These are phyloP conservation scores for Erythrophleum ivorense DNA, from an alignment of 331 rosid genomes.

Conservation along the genomic window DNA sequence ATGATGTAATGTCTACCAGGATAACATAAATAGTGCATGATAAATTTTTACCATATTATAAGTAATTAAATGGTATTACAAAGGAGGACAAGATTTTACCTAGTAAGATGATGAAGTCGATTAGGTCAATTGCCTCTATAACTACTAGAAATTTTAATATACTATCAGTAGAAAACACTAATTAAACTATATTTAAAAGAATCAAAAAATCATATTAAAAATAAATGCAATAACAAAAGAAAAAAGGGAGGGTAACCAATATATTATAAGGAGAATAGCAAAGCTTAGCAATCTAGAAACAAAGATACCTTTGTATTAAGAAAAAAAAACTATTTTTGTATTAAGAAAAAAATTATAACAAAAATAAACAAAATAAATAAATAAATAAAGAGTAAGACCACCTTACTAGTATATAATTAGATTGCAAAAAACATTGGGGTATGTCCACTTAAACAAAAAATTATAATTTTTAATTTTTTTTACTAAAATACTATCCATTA, in stretches of 20 bases:
- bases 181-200: neutral
- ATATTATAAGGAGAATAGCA: neutral
- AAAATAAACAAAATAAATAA: neutral
- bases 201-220: neutral
- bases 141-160: constrained; percentile 45
- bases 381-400: neutral
- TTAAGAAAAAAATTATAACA: neutral
- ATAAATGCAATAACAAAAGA: neutral
- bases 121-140: constrained; percentile 62
- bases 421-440: neutral
- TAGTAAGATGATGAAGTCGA: constrained; percentile 70
- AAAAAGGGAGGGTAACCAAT: neutral
- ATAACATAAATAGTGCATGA: constrained; percentile 7
- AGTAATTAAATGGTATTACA: constrained; percentile 1
- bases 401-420: neutral
- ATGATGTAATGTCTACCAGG: constrained; percentile 67
- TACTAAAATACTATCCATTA: too few species aligned
- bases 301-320: neutral
- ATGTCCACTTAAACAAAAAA: too few species aligned
- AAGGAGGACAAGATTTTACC: constrained; percentile 41
- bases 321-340: neutral
- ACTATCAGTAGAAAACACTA: neutral
- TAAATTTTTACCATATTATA: neutral
- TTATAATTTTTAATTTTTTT: too few species aligned
- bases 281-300: neutral